Base-by-base conservation (phyloP, 805 yeast species). In the Saccharomycopsis sp. region DNA sequence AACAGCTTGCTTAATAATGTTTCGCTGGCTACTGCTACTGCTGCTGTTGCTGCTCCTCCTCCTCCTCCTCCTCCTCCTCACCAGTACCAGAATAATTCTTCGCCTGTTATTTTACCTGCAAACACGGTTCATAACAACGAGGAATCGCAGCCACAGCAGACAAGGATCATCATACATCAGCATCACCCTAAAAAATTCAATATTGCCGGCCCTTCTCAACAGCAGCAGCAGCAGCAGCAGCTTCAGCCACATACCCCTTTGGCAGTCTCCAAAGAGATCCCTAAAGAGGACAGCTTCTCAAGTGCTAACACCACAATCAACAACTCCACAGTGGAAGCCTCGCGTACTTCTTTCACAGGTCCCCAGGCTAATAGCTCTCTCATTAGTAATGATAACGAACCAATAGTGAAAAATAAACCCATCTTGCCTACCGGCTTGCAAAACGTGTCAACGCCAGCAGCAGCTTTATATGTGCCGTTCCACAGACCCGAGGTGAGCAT, bases 401-500 rank as follows among this genome's bases (percentile, higher is more conserved):
- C 38, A 29, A 29, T 12, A 29, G 12, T 29, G 38, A 29, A 29
- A 29, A 12, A 7, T 29, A 7, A 5, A 5, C 9, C 38, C 12
- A 29, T 12, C 12, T 12, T 29, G 38, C 38, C 12, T 5, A 29
- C n/a, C n/a, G n/a, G n/a, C n/a, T n/a, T n/a, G n/a, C n/a, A n/a
- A n/a, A n/a, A n/a, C n/a, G n/a, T n/a, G n/a, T n/a, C n/a, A n/a
- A 29, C 38, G 5, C 38, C 12, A 5, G 12, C 5, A 29, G 38
- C 38, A 29, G 38, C 5, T 44, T 19, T 7, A 17, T 44, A 44
- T 17, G 49, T 34, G 34, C 53, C 64, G 23, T 68, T 72, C 25
- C 57, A 58, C 2, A 64, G 63, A 53, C 64, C 67, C 15, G 60
- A 62, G 23, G 58, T 72, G 1, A 66, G 64, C 0, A 73, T 81